Percentiles rank a stretch among this genome's conserved stretches.
Conservation (phyloP, 306 rosid species). For the Cucurbita argyrosperma region DNA sequence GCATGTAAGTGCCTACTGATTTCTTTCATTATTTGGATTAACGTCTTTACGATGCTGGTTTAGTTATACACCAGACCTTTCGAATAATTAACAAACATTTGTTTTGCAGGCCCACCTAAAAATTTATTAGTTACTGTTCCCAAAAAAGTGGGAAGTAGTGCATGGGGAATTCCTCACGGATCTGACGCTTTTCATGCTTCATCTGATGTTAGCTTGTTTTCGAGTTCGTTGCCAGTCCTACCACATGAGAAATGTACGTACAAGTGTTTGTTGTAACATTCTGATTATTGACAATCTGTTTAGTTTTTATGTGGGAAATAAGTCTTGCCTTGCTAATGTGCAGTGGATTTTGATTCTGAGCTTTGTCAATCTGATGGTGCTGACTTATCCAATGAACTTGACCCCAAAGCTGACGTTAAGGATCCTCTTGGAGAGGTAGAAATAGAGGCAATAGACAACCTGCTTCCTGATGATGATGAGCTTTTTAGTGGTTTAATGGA, state of each 20-base stretch:
- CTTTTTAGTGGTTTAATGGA: constrained; percentile 75
- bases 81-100: not conserved
- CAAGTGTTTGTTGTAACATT: constrained; percentile 5
- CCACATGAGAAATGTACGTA: constrained; percentile 61
- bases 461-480: constrained; percentile 81
- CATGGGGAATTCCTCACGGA: constrained; percentile 41
- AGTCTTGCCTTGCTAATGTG: constrained; percentile 13
- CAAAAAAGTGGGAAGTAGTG: constrained; percentile 27
- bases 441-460: constrained; percentile 30
- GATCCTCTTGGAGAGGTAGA: constrained; percentile 47
- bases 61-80: not conserved
- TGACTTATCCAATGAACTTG: constrained; percentile 29
- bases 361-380: constrained; percentile 34
- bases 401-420: constrained; percentile 22
- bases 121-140: constrained; percentile 20
- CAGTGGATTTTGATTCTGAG: constrained; percentile 54
- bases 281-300: too few relatives aligned
- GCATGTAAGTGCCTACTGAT: not conserved
- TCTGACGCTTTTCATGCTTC: constrained; percentile 37
- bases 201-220: constrained; percentile 66
- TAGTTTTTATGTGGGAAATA: not conserved
- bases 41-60: not conserved
- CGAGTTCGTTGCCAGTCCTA: constrained; percentile 70
- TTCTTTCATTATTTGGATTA: not conserved
- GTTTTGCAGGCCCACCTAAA: constrained; percentile 37